phyloP scores from a whole-genome alignment of 1,139 yeast species.

The Pichia sp. region DNA sequence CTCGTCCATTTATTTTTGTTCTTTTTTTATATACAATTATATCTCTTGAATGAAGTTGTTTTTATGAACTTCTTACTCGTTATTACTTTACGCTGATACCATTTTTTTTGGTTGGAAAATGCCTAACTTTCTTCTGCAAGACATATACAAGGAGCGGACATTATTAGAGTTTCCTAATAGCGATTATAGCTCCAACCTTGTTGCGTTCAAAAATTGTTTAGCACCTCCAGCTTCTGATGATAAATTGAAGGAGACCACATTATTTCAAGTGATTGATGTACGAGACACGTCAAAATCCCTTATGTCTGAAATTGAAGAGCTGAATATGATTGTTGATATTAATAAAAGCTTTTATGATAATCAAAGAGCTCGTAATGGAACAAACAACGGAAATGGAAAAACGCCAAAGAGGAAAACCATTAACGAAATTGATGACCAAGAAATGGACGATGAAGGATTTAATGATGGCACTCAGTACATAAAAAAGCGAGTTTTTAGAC shows the following conservation, averaged over 20 bases:
- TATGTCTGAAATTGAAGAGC: conserved; percentile 28
- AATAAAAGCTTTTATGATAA: conserved; percentile 22
- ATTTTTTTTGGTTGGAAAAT: neutral
- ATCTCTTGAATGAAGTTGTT: neutral
- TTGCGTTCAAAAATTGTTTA: conserved; percentile 7
- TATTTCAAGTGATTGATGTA: conserved; percentile 34
- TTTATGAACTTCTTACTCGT: neutral
- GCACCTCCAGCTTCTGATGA: conserved; percentile 7
- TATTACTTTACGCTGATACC: neutral
- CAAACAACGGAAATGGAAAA: neutral
- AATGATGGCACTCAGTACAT: neutral
- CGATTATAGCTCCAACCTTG: neutral
- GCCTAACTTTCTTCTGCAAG: conserved; percentile 7
- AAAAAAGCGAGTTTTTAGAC: conserved; percentile 23
- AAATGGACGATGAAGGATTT: neutral
- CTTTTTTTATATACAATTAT: neutral
- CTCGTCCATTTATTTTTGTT: conserved; percentile 41
- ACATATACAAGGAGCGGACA: conserved; percentile 5
- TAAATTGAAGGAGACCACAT: conserved; percentile 4
- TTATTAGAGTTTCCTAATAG: neutral
- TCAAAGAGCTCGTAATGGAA: conserved; percentile 5
- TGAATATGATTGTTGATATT: conserved; percentile 21
- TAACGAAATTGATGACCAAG: conserved; percentile 18
- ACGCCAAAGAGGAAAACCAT: conserved; percentile 13
- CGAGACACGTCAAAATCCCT: conserved; percentile 29